Percentiles rank a stretch among this genome's conserved stretches.
Evolutionary conservation across 2,329 filamentous ascomycete genomes (phyloP).

Genomic region (Phyllosticta ampelicida): DNA sequence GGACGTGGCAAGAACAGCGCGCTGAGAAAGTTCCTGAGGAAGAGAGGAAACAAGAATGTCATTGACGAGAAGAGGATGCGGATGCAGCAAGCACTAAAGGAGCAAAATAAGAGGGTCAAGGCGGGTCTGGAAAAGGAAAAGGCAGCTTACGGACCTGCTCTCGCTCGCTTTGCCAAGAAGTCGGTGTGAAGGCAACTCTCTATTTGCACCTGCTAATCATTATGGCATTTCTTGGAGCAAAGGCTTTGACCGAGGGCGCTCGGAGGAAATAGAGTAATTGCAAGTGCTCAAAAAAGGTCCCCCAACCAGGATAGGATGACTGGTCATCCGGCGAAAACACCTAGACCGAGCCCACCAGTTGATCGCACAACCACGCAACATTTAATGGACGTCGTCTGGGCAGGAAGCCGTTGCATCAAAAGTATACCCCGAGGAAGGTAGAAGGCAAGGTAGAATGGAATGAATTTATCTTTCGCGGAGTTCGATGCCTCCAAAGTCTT

Average conservation of each 20-base stretch:
- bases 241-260: too few species aligned
- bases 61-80: conserved; percentile 90
- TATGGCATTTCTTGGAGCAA: not conserved
- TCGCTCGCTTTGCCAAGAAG: conserved; percentile 75
- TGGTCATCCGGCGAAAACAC: too few species aligned
- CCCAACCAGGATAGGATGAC: not conserved
- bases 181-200: conserved; percentile 18
- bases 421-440: not conserved
- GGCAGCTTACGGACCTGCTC: conserved; percentile 69
- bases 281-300: not conserved
- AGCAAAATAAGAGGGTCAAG: conserved; percentile 56
- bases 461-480: not conserved
- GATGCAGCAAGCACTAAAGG: conserved; percentile 69
- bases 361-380: too few species aligned
- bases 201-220: not conserved
- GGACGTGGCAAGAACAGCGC: conserved; percentile 84
- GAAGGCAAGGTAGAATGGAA: not conserved
- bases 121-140: conserved; percentile 57
- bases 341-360: too few species aligned
- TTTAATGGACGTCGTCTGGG: not conserved
- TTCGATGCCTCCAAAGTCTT: too few species aligned
- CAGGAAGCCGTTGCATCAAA: not conserved
- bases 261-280: not conserved
- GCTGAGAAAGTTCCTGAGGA: conserved; percentile 76
- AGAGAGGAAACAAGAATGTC: conserved; percentile 86